Conservation (phyloP, 2,329 filamentous ascomycete species). For the Diplocarpon mali region DNA sequence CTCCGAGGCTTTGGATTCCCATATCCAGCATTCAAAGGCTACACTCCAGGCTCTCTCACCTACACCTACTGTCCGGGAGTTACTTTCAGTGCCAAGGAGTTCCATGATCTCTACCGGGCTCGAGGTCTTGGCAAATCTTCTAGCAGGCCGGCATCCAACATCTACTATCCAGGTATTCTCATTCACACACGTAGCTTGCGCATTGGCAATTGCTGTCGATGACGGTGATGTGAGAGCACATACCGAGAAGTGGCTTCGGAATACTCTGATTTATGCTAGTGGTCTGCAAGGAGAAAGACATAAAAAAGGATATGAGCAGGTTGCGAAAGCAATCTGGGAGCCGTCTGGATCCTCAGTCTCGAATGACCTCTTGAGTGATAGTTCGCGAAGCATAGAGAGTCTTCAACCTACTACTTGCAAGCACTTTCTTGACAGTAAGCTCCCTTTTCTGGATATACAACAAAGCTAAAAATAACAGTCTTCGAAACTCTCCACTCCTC, state of each 20-base stretch:
- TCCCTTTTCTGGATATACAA: not conserved
- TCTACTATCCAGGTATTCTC: constrained; percentile 20
- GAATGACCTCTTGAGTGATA: not conserved
- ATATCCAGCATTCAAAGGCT: constrained; percentile 18
- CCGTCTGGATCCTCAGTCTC: constrained; percentile 9
- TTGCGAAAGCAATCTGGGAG: constrained; percentile 19
- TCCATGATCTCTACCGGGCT: constrained; percentile 20
- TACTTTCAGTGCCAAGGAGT: constrained; percentile 18
- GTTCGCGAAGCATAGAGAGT: constrained; percentile 5
- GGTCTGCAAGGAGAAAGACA: constrained; percentile 15
- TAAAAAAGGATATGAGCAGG: constrained; percentile 12
- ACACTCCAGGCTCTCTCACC: constrained; percentile 12
- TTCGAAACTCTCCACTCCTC: constrained; percentile 12
- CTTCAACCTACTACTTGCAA: constrained; percentile 11
- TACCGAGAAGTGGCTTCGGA: constrained; percentile 17
- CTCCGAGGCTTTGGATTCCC: constrained; percentile 18
- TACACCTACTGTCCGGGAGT: constrained; percentile 12
- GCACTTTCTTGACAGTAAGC: constrained; percentile 19
- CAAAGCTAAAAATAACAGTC: constrained; percentile 9
- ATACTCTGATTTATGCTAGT: constrained; percentile 15
- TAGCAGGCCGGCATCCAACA: constrained; percentile 20
- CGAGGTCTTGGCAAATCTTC: constrained; percentile 17
- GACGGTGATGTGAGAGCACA: constrained; percentile 14
- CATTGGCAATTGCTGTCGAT: constrained; percentile 16
- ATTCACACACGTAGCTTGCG: constrained; percentile 22